These are phyloP conservation scores for Cercophora samala DNA, from an alignment of 495 filamentous ascomycete species.

Conservation along the genomic window DNA sequence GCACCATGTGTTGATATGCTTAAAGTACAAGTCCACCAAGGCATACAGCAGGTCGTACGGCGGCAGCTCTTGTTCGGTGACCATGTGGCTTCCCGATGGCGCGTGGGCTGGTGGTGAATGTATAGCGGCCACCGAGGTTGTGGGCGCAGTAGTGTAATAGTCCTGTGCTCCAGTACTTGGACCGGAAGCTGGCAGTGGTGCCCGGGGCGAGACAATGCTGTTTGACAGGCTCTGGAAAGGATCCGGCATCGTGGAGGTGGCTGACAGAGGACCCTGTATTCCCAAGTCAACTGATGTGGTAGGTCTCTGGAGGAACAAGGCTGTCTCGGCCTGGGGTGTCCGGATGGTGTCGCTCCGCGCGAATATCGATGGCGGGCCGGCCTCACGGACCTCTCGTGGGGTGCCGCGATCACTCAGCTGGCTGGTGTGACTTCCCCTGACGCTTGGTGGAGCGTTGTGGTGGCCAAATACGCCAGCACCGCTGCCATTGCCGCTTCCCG, in stretches of 20 bases:
- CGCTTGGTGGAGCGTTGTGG: slow-evolving; percentile 50
- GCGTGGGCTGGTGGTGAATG: slow-evolving; percentile 46
- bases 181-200: slow-evolving; percentile 32
- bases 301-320: slow-evolving; percentile 60
- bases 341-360: slow-evolving; percentile 34
- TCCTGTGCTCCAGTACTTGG: slow-evolving; percentile 38
- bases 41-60: slow-evolving; percentile 81
- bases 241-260: slow-evolving; percentile 34
- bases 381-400: slow-evolving; percentile 34
- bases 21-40: slow-evolving; percentile 82
- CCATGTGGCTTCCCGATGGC: slow-evolving; percentile 39
- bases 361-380: slow-evolving; percentile 39
- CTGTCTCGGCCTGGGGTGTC: slow-evolving; percentile 58
- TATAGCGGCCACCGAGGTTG: slow-evolving; percentile 22
- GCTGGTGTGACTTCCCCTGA: slow-evolving; percentile 41
- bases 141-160: slow-evolving; percentile 39
- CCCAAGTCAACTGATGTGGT: slow-evolving; percentile 43
- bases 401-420: slow-evolving; percentile 47
- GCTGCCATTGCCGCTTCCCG: slow-evolving; percentile 42
- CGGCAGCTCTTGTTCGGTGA: slow-evolving; percentile 70
- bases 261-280: slow-evolving; percentile 25
- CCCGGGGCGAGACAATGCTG: slow-evolving; percentile 32
- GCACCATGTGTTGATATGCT: slow-evolving; percentile 88
- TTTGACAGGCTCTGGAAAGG: slow-evolving; percentile 33
- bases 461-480: slow-evolving; percentile 30